Evolutionary conservation across 202 grass and related monocot genomes (phyloP), one percentile per base, ranked within the genome.

Genomic region (Panicum hallii): DNA sequence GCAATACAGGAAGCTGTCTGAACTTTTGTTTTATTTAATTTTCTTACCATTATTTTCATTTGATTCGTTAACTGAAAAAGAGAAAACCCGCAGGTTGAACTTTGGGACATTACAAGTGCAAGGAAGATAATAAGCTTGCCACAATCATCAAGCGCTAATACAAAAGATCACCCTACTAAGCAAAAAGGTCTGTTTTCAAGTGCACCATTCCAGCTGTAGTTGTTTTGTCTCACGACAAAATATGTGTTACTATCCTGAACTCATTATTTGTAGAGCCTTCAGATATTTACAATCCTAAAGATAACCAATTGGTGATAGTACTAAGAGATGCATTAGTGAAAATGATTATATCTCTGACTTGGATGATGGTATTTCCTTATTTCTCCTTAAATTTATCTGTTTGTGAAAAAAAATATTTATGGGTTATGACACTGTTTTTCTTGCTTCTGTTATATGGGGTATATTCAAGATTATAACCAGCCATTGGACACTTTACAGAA

Each of bases 51-150:
- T 61, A 38, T 42, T 65, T 82, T 77, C 65, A 58, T 86, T 47
- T 77, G 52, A 58, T 86, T 47, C 20, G 74, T 70, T 88, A 56
- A 74, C 56, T 85, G 43, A 50, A 77, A 9, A 9, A 19, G 30
- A n/a, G 32, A 78, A 64, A 15, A 82, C 87, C 54, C 68, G 55
- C 86, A 98, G 95, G 85, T 98, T 80, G 93, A 95, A 64, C 86
- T 98, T 78, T 98, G 95, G 95, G 93, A 98, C 72, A 85, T 95
- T 47, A 77, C 82, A 78, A 90, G 62, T 84, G 81, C 84, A 78
- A 91, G 67, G 74, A 93, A 84, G 78, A 70, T 93, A 71, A 85
- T 95, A 64, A 88, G 77, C 73, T 93, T 98, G 74, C 86, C 91
- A 38, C 70, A 90, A 82, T 69, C 49, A 72, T 82, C 61, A 70